Base-by-base conservation (phyloP, 202 grass and related monocot genomes). In the Setaria viridis region DNA sequence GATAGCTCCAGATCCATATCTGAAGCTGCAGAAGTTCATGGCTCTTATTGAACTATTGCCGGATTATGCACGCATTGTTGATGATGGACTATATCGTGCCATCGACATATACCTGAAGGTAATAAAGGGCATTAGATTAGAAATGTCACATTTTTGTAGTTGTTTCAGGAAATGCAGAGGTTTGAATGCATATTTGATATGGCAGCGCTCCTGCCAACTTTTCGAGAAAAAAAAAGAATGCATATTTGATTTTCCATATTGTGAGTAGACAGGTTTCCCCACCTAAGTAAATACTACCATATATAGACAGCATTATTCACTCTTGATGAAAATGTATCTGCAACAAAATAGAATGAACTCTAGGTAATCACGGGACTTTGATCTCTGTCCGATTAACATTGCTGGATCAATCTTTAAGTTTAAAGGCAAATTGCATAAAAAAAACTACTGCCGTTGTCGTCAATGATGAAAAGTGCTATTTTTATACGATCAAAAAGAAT, bases 61-160 rank as follows among this genome's bases (percentile, higher is more conserved):
- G 1, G 93, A 98, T 43, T 95, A 95, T 70, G 93, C 95, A 3
- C 91, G 93, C 2, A 89, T 98, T 10, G 88, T 98, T 25, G 95
- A 98, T 58, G 95, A 95, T 29, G 95, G 95, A 19, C 85, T 98
- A 15, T 98, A 98, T 55, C 88, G 95, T 48, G 93, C 93, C 49
- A 90, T 94, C 12, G 95, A 98, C 67, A 98, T 98, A 85, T 98
- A 98, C 84, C 80, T 98, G 7, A 95, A 98, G 95, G 95, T 98
- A 95, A 35, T 98, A 95, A 35, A 51, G 2, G 55, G 19, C 55
- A 70, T 35, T 15, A 67, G 0, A 73, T 25, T 54, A 49, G 1
- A 45, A 80, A 30, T 17, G 0, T 32, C 12, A 25, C 55, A 10
- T n/a, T 19, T 41, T 33, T 46, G 7, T 32, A 16, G 78, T 10